These are phyloP conservation scores for Atkinsonella texensis DNA, from an alignment of 2,329 filamentous ascomycete genomes.

Conservation along the genomic window DNA sequence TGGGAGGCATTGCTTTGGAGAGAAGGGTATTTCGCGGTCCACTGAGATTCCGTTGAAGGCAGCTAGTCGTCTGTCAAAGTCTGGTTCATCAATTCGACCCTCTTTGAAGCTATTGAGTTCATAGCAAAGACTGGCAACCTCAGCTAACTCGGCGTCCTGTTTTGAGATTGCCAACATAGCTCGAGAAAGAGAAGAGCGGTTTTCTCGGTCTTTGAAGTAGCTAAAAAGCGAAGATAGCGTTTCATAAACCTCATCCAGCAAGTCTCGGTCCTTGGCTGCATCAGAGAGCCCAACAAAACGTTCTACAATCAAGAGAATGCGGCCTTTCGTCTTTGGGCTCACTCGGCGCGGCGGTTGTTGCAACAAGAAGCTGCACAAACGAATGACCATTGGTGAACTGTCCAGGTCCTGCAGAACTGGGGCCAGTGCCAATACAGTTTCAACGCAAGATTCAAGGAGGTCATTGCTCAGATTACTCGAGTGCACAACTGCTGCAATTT, in stretches of 20 bases:
- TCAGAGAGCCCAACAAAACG: slow-evolving; percentile 60
- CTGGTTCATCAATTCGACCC: slow-evolving; percentile 67
- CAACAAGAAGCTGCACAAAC: slow-evolving; percentile 69
- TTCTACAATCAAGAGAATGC: slow-evolving; percentile 67
- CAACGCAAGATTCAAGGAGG: slow-evolving; percentile 66
- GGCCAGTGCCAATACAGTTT: slow-evolving; percentile 65
- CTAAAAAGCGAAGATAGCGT: slow-evolving; percentile 75
- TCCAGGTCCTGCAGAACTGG: slow-evolving; percentile 54
- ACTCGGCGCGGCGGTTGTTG: slow-evolving; percentile 77
- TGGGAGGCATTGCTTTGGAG: slow-evolving; percentile 70
- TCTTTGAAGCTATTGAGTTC: slow-evolving; percentile 71
- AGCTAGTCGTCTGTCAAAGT: slow-evolving; percentile 70
- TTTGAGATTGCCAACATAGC: slow-evolving; percentile 61
- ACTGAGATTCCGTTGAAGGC: slow-evolving; percentile 66
- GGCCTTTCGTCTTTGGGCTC: slow-evolving; percentile 70
- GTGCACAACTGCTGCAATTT: slow-evolving; percentile 56
- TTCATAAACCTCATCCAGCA: slow-evolving; percentile 56
- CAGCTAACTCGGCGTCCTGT: slow-evolving; percentile 45
- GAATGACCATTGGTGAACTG: slow-evolving; percentile 66
- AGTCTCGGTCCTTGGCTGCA: slow-evolving; percentile 23
- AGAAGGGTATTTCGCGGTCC: slow-evolving; percentile 45
- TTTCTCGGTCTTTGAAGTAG: slow-evolving; percentile 74
- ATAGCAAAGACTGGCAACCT: slow-evolving; percentile 58
- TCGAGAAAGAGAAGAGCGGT: slow-evolving; percentile 60
- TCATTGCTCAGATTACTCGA: slow-evolving; percentile 52